phyloP scores from a whole-genome alignment of 495 filamentous ascomycete genomes.

The Letharia lupina region DNA sequence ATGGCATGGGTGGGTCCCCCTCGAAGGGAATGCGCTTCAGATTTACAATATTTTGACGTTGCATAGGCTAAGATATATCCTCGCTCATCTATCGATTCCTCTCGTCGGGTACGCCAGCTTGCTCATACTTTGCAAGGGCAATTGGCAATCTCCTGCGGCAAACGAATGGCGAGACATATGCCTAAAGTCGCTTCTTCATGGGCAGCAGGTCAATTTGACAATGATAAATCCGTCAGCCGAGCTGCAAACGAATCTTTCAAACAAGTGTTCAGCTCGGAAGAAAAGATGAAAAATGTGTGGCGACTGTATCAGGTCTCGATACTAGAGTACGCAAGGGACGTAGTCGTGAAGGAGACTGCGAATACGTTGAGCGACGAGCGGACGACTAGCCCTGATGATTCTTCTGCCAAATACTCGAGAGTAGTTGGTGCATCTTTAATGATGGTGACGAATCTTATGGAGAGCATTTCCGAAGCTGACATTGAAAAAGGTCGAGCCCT shows the following conservation, averaged over 20 bases:
- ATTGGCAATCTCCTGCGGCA: conserved; percentile 62
- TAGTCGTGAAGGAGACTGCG: conserved; percentile 64
- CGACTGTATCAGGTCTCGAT: conserved; percentile 66
- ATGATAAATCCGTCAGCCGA: conserved; percentile 61
- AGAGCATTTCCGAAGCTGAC: conserved; percentile 40
- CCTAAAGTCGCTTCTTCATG: conserved; percentile 72
- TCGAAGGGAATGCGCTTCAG: conserved; percentile 13
- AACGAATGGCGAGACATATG: conserved; percentile 69
- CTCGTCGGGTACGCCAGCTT: conserved; percentile 77
- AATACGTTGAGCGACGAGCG: conserved; percentile 82
- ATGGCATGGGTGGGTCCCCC: conserved; percentile 72
- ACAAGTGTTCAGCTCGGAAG: conserved; percentile 64
- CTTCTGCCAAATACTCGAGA: conserved; percentile 71
- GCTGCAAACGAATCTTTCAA: conserved; percentile 67
- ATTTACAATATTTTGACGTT: conserved; percentile 29
- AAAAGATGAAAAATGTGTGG: conserved; percentile 69
- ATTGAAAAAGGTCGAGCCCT: conserved; percentile 40
- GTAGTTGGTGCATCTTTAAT: conserved; percentile 55
- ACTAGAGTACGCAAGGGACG: conserved; percentile 70
- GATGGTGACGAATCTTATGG: conserved; percentile 42
- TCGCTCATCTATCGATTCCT: conserved; percentile 76
- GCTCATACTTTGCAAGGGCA: conserved; percentile 67
- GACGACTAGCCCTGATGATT: conserved; percentile 73
- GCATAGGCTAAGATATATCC: conserved; percentile 74
- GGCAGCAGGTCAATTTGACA: conserved; percentile 82